Evolutionary conservation across 2,329 filamentous ascomycete genomes (phyloP).

Genomic region (Phyllosticta citrichinensis): DNA sequence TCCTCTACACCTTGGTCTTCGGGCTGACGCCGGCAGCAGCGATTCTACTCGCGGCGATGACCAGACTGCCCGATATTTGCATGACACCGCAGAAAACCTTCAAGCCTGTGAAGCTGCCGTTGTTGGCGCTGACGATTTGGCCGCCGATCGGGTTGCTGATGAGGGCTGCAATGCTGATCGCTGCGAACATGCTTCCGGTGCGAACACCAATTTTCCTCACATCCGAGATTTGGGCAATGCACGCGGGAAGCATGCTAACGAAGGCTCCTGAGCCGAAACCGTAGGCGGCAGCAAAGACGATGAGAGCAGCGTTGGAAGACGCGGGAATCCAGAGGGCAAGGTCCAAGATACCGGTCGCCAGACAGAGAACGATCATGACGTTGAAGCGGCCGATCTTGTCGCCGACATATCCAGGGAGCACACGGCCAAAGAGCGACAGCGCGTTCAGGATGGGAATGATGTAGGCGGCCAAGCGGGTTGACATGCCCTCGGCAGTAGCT

Average conservation of each 20-base stretch:
- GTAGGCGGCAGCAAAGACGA: constrained; percentile 57
- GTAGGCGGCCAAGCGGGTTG: constrained; percentile 39
- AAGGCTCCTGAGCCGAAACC: constrained; percentile 61
- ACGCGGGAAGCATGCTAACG: constrained; percentile 51
- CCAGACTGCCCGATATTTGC: constrained; percentile 33
- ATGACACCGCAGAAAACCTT: constrained; percentile 56
- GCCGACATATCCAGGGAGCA: constrained; percentile 42
- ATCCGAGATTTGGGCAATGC: constrained; percentile 62
- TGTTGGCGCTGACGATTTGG: constrained; percentile 18
- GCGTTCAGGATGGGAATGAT: constrained; percentile 46
- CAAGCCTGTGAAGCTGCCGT: constrained; percentile 46
- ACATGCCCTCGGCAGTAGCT: constrained; percentile 38
- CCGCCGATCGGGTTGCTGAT: constrained; percentile 60
- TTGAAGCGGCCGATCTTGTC: constrained; percentile 47
- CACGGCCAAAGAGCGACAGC: constrained; percentile 38
- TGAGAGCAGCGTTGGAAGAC: constrained; percentile 43
- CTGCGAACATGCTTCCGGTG: constrained; percentile 53
- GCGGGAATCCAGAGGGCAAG: constrained; percentile 47
- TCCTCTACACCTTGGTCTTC: constrained; percentile 13
- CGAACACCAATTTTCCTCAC: constrained; percentile 60
- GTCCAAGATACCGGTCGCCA: constrained; percentile 40
- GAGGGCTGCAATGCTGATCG: constrained; percentile 54
- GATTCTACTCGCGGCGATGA: constrained; percentile 22
- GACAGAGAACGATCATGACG: constrained; percentile 35
- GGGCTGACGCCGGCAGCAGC: constrained; percentile 20